phyloP scores from a whole-genome alignment of 176 grass and related monocot species.

The Pontederia crassipes region DNA sequence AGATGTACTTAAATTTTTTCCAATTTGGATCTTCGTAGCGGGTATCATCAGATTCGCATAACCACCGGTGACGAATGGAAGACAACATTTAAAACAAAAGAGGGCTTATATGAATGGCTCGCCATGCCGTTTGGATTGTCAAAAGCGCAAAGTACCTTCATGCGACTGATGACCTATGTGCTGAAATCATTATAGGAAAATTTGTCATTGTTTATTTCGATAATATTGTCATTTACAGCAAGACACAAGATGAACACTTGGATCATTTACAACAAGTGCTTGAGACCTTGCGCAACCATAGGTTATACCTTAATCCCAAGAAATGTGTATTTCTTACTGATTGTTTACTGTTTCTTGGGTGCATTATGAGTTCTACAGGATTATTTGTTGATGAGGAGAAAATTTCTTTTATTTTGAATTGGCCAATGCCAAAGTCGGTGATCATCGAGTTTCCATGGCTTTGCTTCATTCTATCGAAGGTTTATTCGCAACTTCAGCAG shows the following conservation, averaged over 20 bases:
- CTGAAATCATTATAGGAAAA: background rate
- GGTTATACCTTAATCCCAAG: too few species aligned
- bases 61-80: too few species aligned
- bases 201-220: background rate
- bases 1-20: background rate
- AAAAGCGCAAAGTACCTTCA: too few species aligned
- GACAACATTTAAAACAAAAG: too few species aligned
- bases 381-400: background rate
- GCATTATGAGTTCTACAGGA: background rate
- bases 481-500: too few species aligned
- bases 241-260: background rate
- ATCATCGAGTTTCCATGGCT: background rate
- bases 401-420: background rate
- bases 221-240: background rate
- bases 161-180: too few species aligned
- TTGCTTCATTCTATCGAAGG: too few species aligned
- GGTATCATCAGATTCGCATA: too few species aligned
- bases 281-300: background rate
- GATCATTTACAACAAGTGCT: background rate
- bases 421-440: background rate
- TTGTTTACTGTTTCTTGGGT: background rate
- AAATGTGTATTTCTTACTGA: too few species aligned
- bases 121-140: background rate
- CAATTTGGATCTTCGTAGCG: too few species aligned
- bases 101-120: background rate